A percentile compares a stretch with the other conserved stretches of the same genome.
Conservation (phyloP, 75 land plant species). For the Cupressus sempervirens region DNA sequence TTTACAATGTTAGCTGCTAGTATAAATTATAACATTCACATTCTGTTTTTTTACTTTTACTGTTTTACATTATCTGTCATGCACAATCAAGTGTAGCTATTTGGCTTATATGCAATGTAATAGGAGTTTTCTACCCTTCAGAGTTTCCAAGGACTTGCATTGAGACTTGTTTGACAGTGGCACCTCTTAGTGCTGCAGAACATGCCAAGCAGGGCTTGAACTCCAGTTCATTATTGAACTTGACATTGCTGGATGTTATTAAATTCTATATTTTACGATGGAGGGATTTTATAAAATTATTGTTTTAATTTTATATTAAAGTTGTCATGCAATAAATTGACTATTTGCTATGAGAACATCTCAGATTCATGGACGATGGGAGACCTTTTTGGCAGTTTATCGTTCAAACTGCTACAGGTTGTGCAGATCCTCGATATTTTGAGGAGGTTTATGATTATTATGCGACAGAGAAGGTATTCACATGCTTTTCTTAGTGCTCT, state of each 20-base stretch:
- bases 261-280: neutral
- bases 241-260: neutral
- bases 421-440: constrained; percentile 69
- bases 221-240: neutral
- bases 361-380: constrained; percentile 77
- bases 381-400: constrained; percentile 86
- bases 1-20: neutral
- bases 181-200: neutral
- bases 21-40: neutral
- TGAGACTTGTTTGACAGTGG: neutral
- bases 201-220: neutral
- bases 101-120: neutral
- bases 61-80: neutral
- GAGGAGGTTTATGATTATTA: constrained; percentile 83
- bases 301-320: neutral
- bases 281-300: neutral
- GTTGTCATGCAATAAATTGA: neutral
- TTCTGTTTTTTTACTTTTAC: neutral
- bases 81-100: neutral
- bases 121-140: neutral
- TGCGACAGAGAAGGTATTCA: constrained; percentile 66
- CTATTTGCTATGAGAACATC: neutral
- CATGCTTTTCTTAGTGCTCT: neutral
- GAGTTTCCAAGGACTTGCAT: neutral
- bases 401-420: constrained; percentile 78